A percentile compares a stretch with the other conserved stretches of the same genome.
Conservation (phyloP, 2,329 filamentous ascomycete genomes). For the Fusarium sp. region DNA sequence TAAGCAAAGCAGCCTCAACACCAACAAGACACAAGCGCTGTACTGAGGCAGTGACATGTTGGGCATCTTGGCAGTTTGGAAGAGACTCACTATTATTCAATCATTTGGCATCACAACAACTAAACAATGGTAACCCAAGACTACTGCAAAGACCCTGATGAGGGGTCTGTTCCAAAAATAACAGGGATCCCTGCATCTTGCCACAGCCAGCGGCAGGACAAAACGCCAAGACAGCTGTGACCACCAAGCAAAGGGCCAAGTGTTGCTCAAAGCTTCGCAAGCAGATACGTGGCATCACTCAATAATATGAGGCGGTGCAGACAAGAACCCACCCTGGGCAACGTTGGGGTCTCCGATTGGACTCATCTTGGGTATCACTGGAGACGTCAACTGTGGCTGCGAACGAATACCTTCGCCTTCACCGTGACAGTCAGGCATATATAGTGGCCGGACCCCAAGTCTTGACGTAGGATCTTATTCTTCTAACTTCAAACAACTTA, state of each 20-base stretch:
- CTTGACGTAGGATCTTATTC: not conserved
- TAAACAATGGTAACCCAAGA: not conserved
- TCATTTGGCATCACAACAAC: not conserved
- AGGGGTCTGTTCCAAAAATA: slow-evolving; percentile 24
- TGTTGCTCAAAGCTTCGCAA: slow-evolving; percentile 11
- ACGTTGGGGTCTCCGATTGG: slow-evolving; percentile 13
- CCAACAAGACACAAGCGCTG: not conserved
- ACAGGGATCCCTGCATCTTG: slow-evolving; percentile 4
- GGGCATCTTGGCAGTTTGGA: not conserved
- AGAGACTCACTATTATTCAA: not conserved
- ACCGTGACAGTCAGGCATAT: slow-evolving; percentile 9
- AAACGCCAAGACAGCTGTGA: slow-evolving; percentile 19
- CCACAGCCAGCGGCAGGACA: slow-evolving; percentile 5
- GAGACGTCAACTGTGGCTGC: slow-evolving; percentile 20
- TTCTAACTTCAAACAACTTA: not conserved
- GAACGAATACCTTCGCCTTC: not conserved
- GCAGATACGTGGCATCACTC: slow-evolving; percentile 30
- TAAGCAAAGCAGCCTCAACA: not conserved
- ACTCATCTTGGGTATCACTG: not conserved
- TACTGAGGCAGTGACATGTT: not conserved
- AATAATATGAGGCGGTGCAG: slow-evolving; percentile 21
- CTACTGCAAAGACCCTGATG: not conserved
- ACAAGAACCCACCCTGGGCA: slow-evolving; percentile 6
- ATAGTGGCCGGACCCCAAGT: slow-evolving; percentile 1
- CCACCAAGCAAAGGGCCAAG: slow-evolving; percentile 1